Base-by-base conservation (phyloP, 2,329 filamentous ascomycete genomes). In the Claviceps sp. region DNA sequence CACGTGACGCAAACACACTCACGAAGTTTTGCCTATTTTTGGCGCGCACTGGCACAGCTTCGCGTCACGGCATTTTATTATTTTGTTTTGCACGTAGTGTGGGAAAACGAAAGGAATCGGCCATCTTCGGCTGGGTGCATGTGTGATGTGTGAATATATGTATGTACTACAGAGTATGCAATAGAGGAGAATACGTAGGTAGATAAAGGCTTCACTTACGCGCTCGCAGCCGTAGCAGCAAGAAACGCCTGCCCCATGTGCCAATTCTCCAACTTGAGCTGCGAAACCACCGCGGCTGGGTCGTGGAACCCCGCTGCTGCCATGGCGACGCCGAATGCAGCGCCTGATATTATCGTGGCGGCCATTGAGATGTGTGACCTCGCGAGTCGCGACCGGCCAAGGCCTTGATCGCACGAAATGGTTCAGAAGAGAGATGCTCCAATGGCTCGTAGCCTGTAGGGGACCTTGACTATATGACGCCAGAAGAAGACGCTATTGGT, bases 191-290 rank as follows among this genome's bases (percentile, higher is more conserved):
- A 38, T 14, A 26, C 6, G 45, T 7, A 9, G 16, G 8, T 5
- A 38, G 17, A 13, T n/a, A 16, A 5, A n/a, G 9, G 26, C 4
- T 34, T 13, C 16, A 68, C 79, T 62, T 71, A 83, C 78, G 77
- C 75, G 65, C 78, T 83, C 57, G 71, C 73, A 26, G 77, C 80
- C 9, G 78, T 78, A 3, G 81, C 83, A 1, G 77, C 72, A 4
- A 85, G 64, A 58, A 86, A 85, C 9, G 74, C 72, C 63, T 83
- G 75, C 34, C 82, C 61, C 82, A 86, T 85, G 61, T 82, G 79
- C 64, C 77, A 84, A 60, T 82, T 75, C 47, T 73, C 65, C 45
- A 84, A 68, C 23, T 69, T 71, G 66, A 86, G 74, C 66, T 86
- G 83, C 8, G 71, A 66, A 52, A 79, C 64, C 57, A 86, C 81